Base-by-base conservation (phyloP, 345 rosid genomes). In the Noccaea caerulescens region DNA sequence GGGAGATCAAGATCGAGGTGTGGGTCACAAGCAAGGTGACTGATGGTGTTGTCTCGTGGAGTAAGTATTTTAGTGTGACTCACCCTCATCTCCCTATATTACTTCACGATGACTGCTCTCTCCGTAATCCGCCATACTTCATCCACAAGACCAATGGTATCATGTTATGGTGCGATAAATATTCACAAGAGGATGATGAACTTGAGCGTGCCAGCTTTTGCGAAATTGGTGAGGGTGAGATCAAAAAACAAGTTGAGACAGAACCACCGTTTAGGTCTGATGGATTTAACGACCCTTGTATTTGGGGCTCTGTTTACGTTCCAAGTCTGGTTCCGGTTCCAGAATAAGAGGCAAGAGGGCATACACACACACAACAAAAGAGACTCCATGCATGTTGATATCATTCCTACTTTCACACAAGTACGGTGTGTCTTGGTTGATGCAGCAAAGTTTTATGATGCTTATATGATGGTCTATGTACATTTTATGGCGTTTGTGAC, bases 191-290 rank as follows among this genome's bases (percentile, higher is more conserved):
- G n/a, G 23, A 34, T 4, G 27, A 56, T 56, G 14, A 6, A 5
- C 11, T 41, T 27, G 16, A 55, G 33, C 41, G 53, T 36, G 1
- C 33, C 44, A 42, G 33, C 44, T 20, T 68, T 43, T 68, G 56
- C 44, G 45, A 68, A 68, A 68, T 43, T 16, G 36, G 25, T 33
- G 4, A 33, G 20, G 54, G 23, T 33, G 72, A 11, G 72, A 46
- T 68, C 34, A 68, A 43, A 16, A 68, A 16, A 42, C 63, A 54
- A 55, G 54, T 68, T 55, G 53, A 55, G 63, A 55, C 20, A 11
- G n/a, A 43, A 68, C 33, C 30, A 27, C 30, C 3, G 30, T 27
- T 27, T 27, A 27, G 30, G 3, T 27, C 30, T 27, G 4, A 27
- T 27, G 30, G 30, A 27, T 3, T 2, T 0, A 27, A 27, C 30